Base-by-base conservation (phyloP, 2,329 filamentous ascomycete genomes). In the Penicillium sp. region DNA sequence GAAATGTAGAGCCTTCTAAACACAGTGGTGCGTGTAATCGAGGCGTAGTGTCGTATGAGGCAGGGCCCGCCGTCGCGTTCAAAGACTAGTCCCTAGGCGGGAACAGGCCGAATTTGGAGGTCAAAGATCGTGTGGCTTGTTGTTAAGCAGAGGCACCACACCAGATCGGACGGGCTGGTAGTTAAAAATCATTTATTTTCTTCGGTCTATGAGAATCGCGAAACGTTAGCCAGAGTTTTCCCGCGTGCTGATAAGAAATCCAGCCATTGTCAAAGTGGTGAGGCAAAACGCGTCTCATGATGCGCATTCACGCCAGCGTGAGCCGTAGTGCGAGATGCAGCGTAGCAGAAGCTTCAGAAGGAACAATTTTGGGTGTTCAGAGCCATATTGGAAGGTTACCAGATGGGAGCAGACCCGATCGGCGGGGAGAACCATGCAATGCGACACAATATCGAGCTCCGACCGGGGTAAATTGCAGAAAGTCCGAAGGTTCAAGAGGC, bases 121-220 rank as follows among this genome's bases (percentile, higher is more conserved):
- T 64, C 61, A 64, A 61, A 63, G 58, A 48, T 45, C 48, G 49
- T 56, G 51, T 47, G 52, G 54, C 45, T 62, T 60, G 52, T 56
- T 47, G 55, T 58, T 56, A 53, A 58, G 59, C 47, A 57, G 47
- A 58, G 55, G 56, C 56, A 56, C 49, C 55, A 63, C 57, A 62
- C 60, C 60, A 58, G 55, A 54, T 63, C 53, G 60, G 52, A 54
- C 54, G 57, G 51, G 52, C 33, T 53, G 49, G 42, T 45, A 58
- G 42, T 50, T 52, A 47, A 54, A 60, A 63, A 64, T 63, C 61
- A 64, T 64, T 63, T 64, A 64, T 64, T 58, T 48, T 49, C 55
- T 57, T 45, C 48, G 26, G 31, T 59, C 58, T 61, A 46, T 33
- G 42, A 42, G 43, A 33, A 48, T 16, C 39, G 42, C 28, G 15